Evolutionary conservation across 768 basidiomycete genomes (phyloP), one percentile per base, ranked within the genome.

Genomic region (Gelatoporia subvermispora): DNA sequence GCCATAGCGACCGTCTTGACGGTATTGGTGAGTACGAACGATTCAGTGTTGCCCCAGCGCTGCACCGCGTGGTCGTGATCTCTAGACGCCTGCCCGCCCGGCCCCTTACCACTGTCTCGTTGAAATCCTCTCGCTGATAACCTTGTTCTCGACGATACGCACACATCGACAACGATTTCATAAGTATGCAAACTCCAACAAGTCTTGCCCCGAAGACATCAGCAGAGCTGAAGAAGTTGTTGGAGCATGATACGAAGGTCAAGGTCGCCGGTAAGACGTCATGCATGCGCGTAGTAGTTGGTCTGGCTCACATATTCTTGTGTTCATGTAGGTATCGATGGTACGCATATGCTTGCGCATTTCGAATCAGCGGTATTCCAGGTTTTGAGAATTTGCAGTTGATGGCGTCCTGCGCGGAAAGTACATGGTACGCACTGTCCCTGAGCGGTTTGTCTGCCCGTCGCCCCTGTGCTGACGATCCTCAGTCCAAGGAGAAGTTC

Each of bases 381-480:
- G 16, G 7, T 41, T 13, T 23, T 15, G 38, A 4, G 21, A 47
- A 13, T 23, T 17, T 42, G 7, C 23, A 93, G 92, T 94, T 31
- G 95, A 98, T 67, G 95, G 95, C 23, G 83, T 97, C 10, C 74
- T 96, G 15, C 78, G 95, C 25, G 95, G 95, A n/a, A 97, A 97
- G 68, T 88, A 85, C 62, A 90, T 92, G 88, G 88, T 86, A 56
- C 39, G 73, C 43, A 18, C 2, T 22, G 7, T 35, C 4, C 13
- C 36, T 11, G 13, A 21, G 20, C 11, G 8, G 16, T 5, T 18
- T 23, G 13, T 23, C 39, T 13, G 16, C 23, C 38, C 22, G 35
- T 47, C 41, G 11, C 37, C 21, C 16, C 24, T 21, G 45, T 22
- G 17, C 55, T 47, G 49, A 50, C 52, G 47, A 34, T 54, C 35